Conservation (phyloP, 2,329 filamentous ascomycete species). For the Sphaerulina vaccinii region DNA sequence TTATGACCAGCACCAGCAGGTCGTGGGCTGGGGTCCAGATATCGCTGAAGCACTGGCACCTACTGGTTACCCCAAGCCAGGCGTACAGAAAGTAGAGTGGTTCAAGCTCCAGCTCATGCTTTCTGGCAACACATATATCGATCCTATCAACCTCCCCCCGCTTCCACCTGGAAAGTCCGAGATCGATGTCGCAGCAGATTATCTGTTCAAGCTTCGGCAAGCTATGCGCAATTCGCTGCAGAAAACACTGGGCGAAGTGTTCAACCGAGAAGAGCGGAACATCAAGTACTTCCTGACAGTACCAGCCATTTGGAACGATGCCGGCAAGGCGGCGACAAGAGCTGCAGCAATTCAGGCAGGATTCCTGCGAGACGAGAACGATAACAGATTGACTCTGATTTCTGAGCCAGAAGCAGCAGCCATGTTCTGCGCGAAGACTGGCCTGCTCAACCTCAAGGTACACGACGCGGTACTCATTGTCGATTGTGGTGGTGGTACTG, state of each 20-base stretch:
- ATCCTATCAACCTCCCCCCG: conserved; percentile 96
- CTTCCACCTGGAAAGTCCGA: conserved; percentile 97
- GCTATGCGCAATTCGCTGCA: conserved; percentile 94
- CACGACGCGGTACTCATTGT: conserved; percentile 98
- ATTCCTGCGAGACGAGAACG: conserved; percentile 94
- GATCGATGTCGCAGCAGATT: conserved; percentile 98
- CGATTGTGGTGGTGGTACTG: conserved; percentile 96
- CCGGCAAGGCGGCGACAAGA: conserved; percentile 93
- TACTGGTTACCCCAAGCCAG: conserved; percentile 94
- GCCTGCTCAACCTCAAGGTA: conserved; percentile 93
- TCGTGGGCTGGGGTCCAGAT: conserved; percentile 98
- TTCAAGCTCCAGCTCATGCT: conserved; percentile 99
- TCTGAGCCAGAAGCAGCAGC: conserved; percentile 96
- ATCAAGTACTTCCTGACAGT: conserved; percentile 97
- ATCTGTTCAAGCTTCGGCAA: conserved; percentile 95
- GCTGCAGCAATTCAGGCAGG: conserved; percentile 95
- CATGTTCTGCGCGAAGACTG: conserved; percentile 96
- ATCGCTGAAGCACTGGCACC: conserved; percentile 95
- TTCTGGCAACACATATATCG: conserved; percentile 97
- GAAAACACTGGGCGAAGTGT: conserved; percentile 95
- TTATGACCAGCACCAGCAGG: conserved; percentile 99
- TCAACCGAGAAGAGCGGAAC: conserved; percentile 96
- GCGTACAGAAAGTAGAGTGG: conserved; percentile 99
- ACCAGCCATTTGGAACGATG: conserved; percentile 99
- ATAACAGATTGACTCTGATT: conserved; percentile 90